Percentiles rank a stretch among this genome's conserved stretches.
These are phyloP conservation scores for Ustilago shanxiensis DNA, from an alignment of 1,284 basidiomycete species.

Conservation along the genomic window DNA sequence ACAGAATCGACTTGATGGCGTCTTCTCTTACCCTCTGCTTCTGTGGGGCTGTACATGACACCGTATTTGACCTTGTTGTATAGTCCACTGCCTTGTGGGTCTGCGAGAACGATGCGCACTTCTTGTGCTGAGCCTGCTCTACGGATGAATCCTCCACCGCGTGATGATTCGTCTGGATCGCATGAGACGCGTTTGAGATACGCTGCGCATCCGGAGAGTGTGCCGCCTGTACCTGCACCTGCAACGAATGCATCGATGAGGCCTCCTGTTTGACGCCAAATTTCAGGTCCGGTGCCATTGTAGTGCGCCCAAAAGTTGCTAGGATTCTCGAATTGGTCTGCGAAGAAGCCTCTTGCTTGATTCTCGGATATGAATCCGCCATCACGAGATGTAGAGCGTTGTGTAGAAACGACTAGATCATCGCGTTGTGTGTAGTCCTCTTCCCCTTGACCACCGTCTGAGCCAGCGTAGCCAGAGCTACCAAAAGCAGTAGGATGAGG, in stretches of 20 bases:
- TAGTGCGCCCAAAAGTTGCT: slow-evolving; percentile 93
- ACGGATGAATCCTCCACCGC: slow-evolving; percentile 23
- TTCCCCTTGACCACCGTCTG: slow-evolving; percentile 28
- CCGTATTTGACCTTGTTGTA: slow-evolving; percentile 84
- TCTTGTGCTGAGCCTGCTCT: slow-evolving; percentile 31
- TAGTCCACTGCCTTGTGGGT: slow-evolving; percentile 93
- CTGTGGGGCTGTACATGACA: slow-evolving; percentile 91
- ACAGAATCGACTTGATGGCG: slow-evolving; percentile 78
- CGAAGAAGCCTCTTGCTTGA: slow-evolving; percentile 76
- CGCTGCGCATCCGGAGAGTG: slow-evolving; percentile 85
- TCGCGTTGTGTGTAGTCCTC: slow-evolving; percentile 40
- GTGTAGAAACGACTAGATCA: slow-evolving; percentile 56
- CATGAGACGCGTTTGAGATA: slow-evolving; percentile 77
- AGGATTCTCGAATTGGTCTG: slow-evolving; percentile 84
- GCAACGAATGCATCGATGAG: slow-evolving; percentile 86
- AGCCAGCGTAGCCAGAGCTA: slow-evolving; percentile 28
- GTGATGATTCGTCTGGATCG: slow-evolving; percentile 36
- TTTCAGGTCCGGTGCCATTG: slow-evolving; percentile 91
- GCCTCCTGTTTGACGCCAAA: slow-evolving; percentile 91
- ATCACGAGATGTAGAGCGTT: slow-evolving; percentile 8
- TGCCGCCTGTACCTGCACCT: slow-evolving; percentile 98
- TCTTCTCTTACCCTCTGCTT: slow-evolving; percentile 93
- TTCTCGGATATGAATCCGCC: slow-evolving; percentile 39
- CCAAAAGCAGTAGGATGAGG: slow-evolving; percentile 39
- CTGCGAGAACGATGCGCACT: slow-evolving; percentile 76